Evolutionary conservation across 2,329 filamentous ascomycete species (phyloP), one percentile per base, ranked within the genome.

Genomic region (Paecilomyces variotii): DNA sequence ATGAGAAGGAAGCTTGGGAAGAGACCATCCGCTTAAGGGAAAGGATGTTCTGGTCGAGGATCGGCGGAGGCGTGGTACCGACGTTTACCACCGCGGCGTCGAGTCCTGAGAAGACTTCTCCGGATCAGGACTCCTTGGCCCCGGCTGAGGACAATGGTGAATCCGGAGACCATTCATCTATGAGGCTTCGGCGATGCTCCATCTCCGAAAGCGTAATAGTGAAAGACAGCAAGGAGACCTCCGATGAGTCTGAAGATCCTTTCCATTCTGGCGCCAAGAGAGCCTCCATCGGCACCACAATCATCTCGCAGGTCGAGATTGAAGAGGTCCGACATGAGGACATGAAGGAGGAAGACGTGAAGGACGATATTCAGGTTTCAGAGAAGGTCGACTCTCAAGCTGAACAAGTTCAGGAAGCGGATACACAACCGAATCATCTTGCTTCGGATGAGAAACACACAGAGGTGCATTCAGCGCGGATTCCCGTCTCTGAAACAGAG

Each of bases 1-100:
- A 91, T 34, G 90, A 95, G 74, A 90, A 89, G 69, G 84, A 86
- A 28, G 91, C 91, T 0, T 99, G 94, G 94, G 93, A 97, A 70
- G 94, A 99, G 77, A 91, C 91, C 59, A 89, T 97, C 10, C 85
- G 88, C 30, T 76, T 97, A 54, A 83, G 94, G 55, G 94, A 99
- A 72, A 87, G 93, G 65, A 96, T 99, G 89, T 99, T 99, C 72
- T 99, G 94, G 94, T 86, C 90, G 55, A 84, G 94, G 57, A 85
- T 99, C 56, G 93, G 93, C 27, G 94, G 92, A 28, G 94, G 94
- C 12, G 91, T 99, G 1, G 78, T 97, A 11, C 94, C 93, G 1
- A 79, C 83, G 11, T 78, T 79, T 56, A 63, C 78, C 55, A 63
- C 78, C 27, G 65, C 63, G 11, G 53, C 60, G 28, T 66, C 61